Conservation (phyloP, 2,329 filamentous ascomycete species). For the Cladobotryum mycophilum region DNA sequence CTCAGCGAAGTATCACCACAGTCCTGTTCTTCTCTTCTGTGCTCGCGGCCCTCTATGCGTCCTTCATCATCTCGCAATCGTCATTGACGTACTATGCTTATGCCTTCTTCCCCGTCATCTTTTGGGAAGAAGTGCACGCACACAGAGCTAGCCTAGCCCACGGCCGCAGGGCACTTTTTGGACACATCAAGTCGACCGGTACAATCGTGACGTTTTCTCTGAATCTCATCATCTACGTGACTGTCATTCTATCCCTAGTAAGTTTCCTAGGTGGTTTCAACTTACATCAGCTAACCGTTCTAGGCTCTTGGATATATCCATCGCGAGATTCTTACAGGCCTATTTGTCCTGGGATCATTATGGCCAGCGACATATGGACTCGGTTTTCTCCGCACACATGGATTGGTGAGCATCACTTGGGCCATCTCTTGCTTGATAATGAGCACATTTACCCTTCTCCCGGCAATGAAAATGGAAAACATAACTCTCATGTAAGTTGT, state of each 20-base stretch:
- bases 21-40: conserved; percentile 66
- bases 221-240: conserved; percentile 62
- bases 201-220: conserved; percentile 54
- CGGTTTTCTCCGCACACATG: conserved; percentile 63
- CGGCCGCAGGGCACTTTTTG: conserved; percentile 63
- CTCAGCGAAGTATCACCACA: conserved; percentile 55
- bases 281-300: conserved; percentile 1
- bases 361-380: conserved; percentile 75
- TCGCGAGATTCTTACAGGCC: conserved; percentile 75
- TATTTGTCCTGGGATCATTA: conserved; percentile 68
- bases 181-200: conserved; percentile 56
- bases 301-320: conserved; percentile 89
- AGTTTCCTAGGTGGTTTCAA: conserved; percentile 22
- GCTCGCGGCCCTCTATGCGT: conserved; percentile 69
- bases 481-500: conserved; percentile 61
- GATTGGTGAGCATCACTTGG: conserved; percentile 63
- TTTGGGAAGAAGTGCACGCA: conserved; percentile 94
- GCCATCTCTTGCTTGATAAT: conserved; percentile 69
- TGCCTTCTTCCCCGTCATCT: conserved; percentile 83
- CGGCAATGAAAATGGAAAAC: conserved; percentile 79
- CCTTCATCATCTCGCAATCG: conserved; percentile 73
- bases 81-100: conserved; percentile 85
- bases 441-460: conserved; percentile 85
- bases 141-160: conserved; percentile 62
- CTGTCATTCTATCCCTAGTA: conserved; percentile 72